Evolutionary conservation across 192 early-diverging fungal genomes (phyloP).

Genomic region (Tieghemiomyces parasiticus): DNA sequence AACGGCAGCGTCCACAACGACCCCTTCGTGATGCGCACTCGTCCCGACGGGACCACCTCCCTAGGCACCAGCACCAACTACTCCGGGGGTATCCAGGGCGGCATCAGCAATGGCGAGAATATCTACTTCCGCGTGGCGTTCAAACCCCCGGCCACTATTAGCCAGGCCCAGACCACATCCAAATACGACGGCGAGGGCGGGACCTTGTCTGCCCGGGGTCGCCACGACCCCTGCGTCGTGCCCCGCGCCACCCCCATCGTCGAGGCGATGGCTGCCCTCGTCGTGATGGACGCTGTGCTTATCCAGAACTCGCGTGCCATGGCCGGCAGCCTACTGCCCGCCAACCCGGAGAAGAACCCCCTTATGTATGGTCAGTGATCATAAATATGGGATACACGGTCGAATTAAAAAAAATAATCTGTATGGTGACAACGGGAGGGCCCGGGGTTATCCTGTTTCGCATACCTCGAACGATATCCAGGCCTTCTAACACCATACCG

Average conservation of each 20-base stretch:
- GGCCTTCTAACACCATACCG: no score
- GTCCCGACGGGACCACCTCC: slow-evolving; percentile 31
- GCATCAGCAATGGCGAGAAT: slow-evolving; percentile 90
- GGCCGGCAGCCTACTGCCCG: slow-evolving; percentile 15
- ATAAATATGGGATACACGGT: no score
- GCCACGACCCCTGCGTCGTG: slow-evolving; percentile 96
- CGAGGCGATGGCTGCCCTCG: slow-evolving; percentile 88
- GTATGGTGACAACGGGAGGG: no score
- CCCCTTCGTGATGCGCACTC: slow-evolving; percentile 37
- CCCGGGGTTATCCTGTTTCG: no score
- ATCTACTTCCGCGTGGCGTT: slow-evolving; percentile 97
- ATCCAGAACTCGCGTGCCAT: slow-evolving; percentile 24
- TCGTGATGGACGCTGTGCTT: slow-evolving; percentile 72
- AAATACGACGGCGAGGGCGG: slow-evolving; percentile 73
- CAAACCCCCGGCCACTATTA: slow-evolving; percentile 94
- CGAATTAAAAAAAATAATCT: no score
- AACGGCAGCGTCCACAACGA: slow-evolving; percentile 90
- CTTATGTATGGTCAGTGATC: neutral
- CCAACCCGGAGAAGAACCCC: neutral
- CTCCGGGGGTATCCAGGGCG: slow-evolving; percentile 95
- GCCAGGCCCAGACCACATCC: slow-evolving; percentile 75
- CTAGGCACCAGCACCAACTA: slow-evolving; percentile 85
- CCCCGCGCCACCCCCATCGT: slow-evolving; percentile 96
- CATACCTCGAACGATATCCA: no score
- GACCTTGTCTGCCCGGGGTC: slow-evolving; percentile 73